phyloP scores from a whole-genome alignment of 495 filamentous ascomycete species.

The Neurospora sp. region DNA sequence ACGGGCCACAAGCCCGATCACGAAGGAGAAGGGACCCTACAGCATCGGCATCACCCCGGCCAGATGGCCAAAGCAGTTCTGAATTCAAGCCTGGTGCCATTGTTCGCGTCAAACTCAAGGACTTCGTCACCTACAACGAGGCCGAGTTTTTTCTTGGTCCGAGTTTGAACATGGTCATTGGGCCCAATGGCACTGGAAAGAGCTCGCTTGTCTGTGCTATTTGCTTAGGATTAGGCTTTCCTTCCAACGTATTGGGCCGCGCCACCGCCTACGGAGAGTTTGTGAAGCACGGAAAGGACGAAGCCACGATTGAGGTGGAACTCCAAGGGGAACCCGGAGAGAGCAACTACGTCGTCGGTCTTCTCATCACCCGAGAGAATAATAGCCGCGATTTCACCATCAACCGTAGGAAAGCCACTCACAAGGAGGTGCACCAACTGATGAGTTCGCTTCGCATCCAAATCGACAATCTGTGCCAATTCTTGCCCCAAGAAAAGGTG shows the following conservation, averaged over 20 bases:
- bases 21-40: neutral
- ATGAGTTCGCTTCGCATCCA: slow-evolving; percentile 70
- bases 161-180: slow-evolving; percentile 96
- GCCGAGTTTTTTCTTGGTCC: slow-evolving; percentile 86
- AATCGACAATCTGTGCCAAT: slow-evolving; percentile 96
- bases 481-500: slow-evolving; percentile 92
- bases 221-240: slow-evolving; percentile 83
- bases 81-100: slow-evolving; percentile 74
- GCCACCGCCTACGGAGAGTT: slow-evolving; percentile 81
- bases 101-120: slow-evolving; percentile 71
- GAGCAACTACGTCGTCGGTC: slow-evolving; percentile 61
- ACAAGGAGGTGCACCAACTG: slow-evolving; percentile 52
- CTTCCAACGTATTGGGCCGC: slow-evolving; percentile 72
- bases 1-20: neutral
- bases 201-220: slow-evolving; percentile 97
- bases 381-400: slow-evolving; percentile 68
- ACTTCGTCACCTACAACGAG: slow-evolving; percentile 91
- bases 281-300: slow-evolving; percentile 76
- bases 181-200: slow-evolving; percentile 95
- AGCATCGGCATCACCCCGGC: neutral
- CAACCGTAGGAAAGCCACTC: slow-evolving; percentile 47
- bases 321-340: slow-evolving; percentile 48
- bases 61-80: slow-evolving; percentile 1
- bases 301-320: slow-evolving; percentile 83
- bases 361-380: slow-evolving; percentile 69